Base-by-base conservation (phyloP, 345 rosid genomes). In the Murraya koenigii region DNA sequence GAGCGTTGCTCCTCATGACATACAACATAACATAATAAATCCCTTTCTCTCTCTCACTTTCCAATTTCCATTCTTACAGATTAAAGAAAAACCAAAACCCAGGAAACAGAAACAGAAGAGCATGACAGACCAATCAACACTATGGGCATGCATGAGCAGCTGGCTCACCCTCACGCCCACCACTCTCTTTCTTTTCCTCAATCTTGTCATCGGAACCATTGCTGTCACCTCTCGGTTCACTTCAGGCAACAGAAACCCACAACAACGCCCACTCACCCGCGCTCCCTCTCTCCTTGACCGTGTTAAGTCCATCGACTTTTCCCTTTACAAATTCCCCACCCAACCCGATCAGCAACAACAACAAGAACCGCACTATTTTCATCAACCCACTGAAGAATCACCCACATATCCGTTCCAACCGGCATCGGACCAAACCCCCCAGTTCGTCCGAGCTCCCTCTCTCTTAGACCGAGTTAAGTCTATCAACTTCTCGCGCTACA, bases 191-290 rank as follows among this genome's bases (percentile, higher is more conserved):
- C 77, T 93, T 76, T 60, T 91, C 26, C 78, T 93, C 77, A 93
- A 93, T 74, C 80, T 93, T 58, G 76, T 88, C 78, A 89, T 93
- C 71, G 94, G 87, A 69, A 88, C 92, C 77, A 86, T 91, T 75
- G 75, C 72, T 25, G 54, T 93, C 74, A 81, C 76, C 28, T 86
- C 96, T 69, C 86, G 86, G 2, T 78, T 84, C 47, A 79, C 80
- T 75, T 77, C 86, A 77, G 49, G 15, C 49, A 69, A 32, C 5
- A 76, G 52, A 23, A 78, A 69, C 9, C 76, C 68, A 0, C 77
- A 28, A 10, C 78, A 55, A 1, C 69, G 17, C 4, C 71, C 11
- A 9, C 81, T 87, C 66, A 36, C 78, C 8, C 87, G 90, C 61
- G 75, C 88, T 35, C 85, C 92, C 4, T 90, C 94, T 1, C 68